Evolutionary conservation across 1,139 yeast species (phyloP).

Genomic region (Scheffersomyces titani): DNA sequence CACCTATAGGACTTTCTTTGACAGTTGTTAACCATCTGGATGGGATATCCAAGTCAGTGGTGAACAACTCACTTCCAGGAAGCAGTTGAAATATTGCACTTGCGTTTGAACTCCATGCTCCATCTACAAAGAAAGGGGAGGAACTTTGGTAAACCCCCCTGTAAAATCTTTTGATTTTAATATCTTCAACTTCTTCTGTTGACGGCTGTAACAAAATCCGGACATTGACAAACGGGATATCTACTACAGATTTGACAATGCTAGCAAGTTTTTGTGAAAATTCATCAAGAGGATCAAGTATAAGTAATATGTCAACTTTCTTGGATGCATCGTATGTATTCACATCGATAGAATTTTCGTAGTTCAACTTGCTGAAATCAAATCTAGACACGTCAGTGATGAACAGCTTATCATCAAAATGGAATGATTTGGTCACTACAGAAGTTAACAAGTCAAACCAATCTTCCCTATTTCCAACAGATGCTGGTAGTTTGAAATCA

Average conservation of each 20-base stretch:
- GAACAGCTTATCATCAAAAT: slow-evolving; percentile 36
- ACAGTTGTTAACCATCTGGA: slow-evolving; percentile 64
- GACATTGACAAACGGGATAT: slow-evolving; percentile 47
- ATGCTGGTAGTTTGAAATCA: slow-evolving; percentile 19
- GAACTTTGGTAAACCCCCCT: slow-evolving; percentile 42
- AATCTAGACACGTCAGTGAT: slow-evolving; percentile 42
- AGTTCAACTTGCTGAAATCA: slow-evolving; percentile 37
- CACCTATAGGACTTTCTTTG: slow-evolving; percentile 32
- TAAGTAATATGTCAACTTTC: slow-evolving; percentile 53
- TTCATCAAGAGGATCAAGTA: slow-evolving; percentile 74
- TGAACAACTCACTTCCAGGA: slow-evolving; percentile 53
- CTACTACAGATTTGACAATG: slow-evolving; percentile 46
- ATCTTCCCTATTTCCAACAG: slow-evolving; percentile 22
- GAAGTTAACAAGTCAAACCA: slow-evolving; percentile 52
- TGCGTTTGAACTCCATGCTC: slow-evolving; percentile 21
- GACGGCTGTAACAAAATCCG: slow-evolving; percentile 64
- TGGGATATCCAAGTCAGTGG: slow-evolving; percentile 65
- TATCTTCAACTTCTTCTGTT: slow-evolving; percentile 24
- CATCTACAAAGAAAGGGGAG: slow-evolving; percentile 43
- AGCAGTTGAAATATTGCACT: slow-evolving; percentile 24
- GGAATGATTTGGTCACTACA: slow-evolving; percentile 46
- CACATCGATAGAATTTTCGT: slow-evolving; percentile 32
- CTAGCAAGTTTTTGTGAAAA: slow-evolving; percentile 63
- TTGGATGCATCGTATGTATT: slow-evolving; percentile 19
- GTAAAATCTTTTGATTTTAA: slow-evolving; percentile 63